Conservation (phyloP, 2,329 filamentous ascomycete species). For the Escovopsis sp. region DNA sequence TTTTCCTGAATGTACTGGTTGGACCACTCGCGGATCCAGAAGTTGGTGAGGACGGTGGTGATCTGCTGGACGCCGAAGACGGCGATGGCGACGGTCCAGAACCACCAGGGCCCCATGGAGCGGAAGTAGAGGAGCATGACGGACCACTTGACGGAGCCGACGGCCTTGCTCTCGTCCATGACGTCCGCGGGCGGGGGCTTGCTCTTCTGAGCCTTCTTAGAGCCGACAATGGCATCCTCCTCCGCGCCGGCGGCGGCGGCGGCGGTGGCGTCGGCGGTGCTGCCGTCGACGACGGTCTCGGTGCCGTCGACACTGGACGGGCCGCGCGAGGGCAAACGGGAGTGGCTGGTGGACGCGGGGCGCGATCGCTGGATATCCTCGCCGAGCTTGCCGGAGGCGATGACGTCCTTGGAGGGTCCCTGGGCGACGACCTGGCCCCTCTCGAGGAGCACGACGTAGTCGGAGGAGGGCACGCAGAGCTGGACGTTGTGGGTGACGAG, state of each 20-base stretch:
- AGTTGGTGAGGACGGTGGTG: slow-evolving; percentile 71
- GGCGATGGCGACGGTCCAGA: slow-evolving; percentile 63
- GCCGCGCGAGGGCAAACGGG: slow-evolving; percentile 61
- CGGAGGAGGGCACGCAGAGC: slow-evolving; percentile 68
- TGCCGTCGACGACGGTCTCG: slow-evolving; percentile 37
- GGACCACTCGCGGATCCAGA: slow-evolving; percentile 93
- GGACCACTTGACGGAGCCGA: slow-evolving; percentile 73
- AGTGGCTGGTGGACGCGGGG: slow-evolving; percentile 53
- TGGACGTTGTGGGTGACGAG: slow-evolving; percentile 90
- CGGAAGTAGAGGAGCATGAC: slow-evolving; percentile 75
- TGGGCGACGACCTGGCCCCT: slow-evolving; percentile 70
- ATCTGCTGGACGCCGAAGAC: slow-evolving; percentile 76
- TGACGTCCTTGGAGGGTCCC: slow-evolving; percentile 64
- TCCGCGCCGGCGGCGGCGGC: slow-evolving; percentile 12
- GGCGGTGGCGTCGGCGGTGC: slow-evolving; percentile 5
- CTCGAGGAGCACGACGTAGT: slow-evolving; percentile 71
- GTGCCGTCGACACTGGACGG: slow-evolving; percentile 61
- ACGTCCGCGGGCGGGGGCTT: slow-evolving; percentile 31
- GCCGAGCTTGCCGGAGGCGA: slow-evolving; percentile 74
- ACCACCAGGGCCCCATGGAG: slow-evolving; percentile 95
- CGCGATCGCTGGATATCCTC: slow-evolving; percentile 67
- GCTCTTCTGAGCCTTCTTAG: slow-evolving; percentile 32
- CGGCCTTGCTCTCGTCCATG: slow-evolving; percentile 64
- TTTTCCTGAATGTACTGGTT: slow-evolving; percentile 59
- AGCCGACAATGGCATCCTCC: slow-evolving; percentile 30